Percentiles rank a stretch among this genome's conserved stretches.
Conservation (phyloP, 1,139 yeast genomes). For the Petasospora rhodanensis region DNA sequence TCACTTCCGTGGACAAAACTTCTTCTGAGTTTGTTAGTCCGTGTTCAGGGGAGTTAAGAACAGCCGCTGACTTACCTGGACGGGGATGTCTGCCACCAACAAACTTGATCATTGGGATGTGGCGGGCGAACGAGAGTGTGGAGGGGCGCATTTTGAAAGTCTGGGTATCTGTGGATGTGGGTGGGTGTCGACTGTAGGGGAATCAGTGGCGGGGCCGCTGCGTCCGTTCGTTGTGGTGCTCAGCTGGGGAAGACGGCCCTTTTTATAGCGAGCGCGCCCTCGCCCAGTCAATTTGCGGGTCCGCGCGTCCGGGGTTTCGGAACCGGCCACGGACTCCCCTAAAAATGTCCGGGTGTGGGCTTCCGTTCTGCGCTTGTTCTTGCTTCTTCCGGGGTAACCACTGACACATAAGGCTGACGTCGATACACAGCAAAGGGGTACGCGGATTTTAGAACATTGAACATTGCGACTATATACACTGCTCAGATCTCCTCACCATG, state of each 20-base stretch:
- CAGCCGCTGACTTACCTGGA: slow-evolving; percentile 14
- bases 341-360: too few relatives aligned
- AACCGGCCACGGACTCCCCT: too few relatives aligned
- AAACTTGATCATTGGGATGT: slow-evolving; percentile 24
- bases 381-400: too few relatives aligned
- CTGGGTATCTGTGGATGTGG: slow-evolving; percentile 3
- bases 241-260: too few relatives aligned
- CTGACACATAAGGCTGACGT: too few relatives aligned
- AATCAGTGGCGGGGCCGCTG: not conserved
- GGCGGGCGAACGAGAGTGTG: slow-evolving; percentile 10
- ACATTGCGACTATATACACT: too few relatives aligned
- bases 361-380: too few relatives aligned
- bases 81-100: slow-evolving; percentile 23
- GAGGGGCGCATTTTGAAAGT: slow-evolving; percentile 21
- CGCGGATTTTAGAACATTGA: too few relatives aligned
- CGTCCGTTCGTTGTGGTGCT: too few relatives aligned
- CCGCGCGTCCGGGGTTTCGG: slow-evolving; percentile 10
- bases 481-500: slow-evolving; percentile 4
- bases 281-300: not conserved
- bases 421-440: too few relatives aligned
- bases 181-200: not conserved
- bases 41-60: not conserved
- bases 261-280: slow-evolving; percentile 5
- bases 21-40: too few relatives aligned
- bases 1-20: too few relatives aligned